A percentile compares a stretch with the other conserved stretches of the same genome.
Conservation (phyloP, 2,329 filamentous ascomycete genomes). For the Aphanocladium album region DNA sequence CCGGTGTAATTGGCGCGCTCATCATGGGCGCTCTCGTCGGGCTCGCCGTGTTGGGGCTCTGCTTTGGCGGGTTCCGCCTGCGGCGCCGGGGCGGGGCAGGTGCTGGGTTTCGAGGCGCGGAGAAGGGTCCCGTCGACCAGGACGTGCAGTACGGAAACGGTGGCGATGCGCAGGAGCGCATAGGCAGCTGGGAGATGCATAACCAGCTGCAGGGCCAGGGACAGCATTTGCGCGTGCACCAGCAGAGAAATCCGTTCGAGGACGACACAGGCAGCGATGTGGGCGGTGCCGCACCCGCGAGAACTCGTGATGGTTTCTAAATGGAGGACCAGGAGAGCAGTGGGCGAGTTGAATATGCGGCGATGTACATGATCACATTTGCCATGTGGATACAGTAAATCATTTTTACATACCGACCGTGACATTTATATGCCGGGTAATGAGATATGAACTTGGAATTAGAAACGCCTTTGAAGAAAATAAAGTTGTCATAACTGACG, state of each 20-base stretch:
- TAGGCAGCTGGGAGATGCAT: slow-evolving; percentile 47
- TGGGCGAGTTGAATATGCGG: background rate
- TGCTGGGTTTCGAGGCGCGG: slow-evolving; percentile 31
- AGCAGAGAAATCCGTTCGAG: slow-evolving; percentile 19
- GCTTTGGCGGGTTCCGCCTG: slow-evolving; percentile 30
- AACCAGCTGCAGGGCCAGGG: slow-evolving; percentile 20
- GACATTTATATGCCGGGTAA: no score
- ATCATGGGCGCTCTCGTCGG: slow-evolving; percentile 33
- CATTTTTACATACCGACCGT: no score
- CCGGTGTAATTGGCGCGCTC: slow-evolving; percentile 43
- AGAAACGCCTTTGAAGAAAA: no score
- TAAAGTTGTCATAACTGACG: no score
- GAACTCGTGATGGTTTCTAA: slow-evolving; percentile 35
- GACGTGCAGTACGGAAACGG: slow-evolving; percentile 37
- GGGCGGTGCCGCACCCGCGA: slow-evolving; percentile 29
- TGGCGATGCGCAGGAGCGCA: slow-evolving; percentile 39
- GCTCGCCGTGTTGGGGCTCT: slow-evolving; percentile 27
- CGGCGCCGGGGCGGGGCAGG: slow-evolving; percentile 19
- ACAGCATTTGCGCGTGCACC: slow-evolving; percentile 20
- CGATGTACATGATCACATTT: no score
- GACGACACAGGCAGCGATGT: slow-evolving; percentile 33
- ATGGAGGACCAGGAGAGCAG: background rate
- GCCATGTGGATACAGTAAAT: no score
- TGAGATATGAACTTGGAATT: no score
- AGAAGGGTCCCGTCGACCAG: slow-evolving; percentile 39